phyloP scores from a whole-genome alignment of 345 rosid genomes.

The Melaleuca quinquenervia region DNA sequence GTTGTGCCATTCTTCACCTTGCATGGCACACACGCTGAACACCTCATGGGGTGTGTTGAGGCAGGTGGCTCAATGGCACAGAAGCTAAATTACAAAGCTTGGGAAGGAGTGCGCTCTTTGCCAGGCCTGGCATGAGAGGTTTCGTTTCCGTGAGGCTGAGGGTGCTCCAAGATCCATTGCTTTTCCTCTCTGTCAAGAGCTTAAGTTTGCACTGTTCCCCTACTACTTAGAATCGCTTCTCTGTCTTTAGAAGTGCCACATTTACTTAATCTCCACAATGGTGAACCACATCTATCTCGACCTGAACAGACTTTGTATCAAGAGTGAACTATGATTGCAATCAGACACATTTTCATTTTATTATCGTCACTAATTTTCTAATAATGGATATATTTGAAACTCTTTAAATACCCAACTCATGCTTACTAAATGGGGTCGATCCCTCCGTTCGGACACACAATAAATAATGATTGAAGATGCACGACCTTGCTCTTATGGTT shows the following conservation, averaged over 20 bases:
- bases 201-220: neutral
- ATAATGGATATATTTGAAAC: neutral
- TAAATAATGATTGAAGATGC: neutral
- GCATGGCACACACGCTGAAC: slow-evolving; percentile 20
- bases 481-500: neutral
- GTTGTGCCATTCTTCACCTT: slow-evolving; percentile 18
- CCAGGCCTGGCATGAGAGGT: neutral
- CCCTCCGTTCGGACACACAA: neutral
- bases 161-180: neutral
- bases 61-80: slow-evolving; percentile 6
- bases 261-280: too few species aligned
- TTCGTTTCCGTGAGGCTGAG: neutral
- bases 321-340: neutral
- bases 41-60: neutral
- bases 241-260: neutral
- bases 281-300: too few species aligned
- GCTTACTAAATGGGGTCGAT: neutral
- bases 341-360: neutral
- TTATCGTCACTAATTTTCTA: neutral
- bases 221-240: neutral
- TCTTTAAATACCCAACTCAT: neutral
- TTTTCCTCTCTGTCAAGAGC: neutral
- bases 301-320: neutral
- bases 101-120: neutral
- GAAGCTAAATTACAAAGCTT: neutral